These are phyloP conservation scores for Beauveria sp. DNA, from an alignment of 2,329 filamentous ascomycete genomes.

Conservation along the genomic window DNA sequence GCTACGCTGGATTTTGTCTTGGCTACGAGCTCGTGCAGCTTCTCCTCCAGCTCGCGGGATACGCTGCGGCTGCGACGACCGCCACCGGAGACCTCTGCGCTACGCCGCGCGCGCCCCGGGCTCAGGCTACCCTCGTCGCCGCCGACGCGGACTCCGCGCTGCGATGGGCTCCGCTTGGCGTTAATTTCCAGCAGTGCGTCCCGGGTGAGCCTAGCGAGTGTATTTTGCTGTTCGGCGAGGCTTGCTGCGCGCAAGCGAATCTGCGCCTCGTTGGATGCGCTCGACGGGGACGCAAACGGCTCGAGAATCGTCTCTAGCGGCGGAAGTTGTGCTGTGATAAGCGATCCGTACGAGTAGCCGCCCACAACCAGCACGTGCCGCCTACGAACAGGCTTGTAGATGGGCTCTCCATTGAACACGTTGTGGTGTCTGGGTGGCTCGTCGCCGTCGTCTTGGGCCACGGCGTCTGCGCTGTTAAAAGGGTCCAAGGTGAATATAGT, in stretches of 20 bases:
- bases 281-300: conserved; percentile 45
- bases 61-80: conserved; percentile 16
- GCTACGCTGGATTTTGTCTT: conserved; percentile 2
- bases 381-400: background rate
- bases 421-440: background rate
- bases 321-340: conserved; percentile 69
- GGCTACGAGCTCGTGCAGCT: conserved; percentile 11
- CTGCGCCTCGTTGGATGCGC: conserved; percentile 55
- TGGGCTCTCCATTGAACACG: background rate
- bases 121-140: conserved; percentile 37
- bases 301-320: conserved; percentile 50
- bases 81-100: conserved; percentile 23
- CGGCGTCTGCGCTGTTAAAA: conserved; percentile 17
- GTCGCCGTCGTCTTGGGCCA: background rate
- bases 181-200: conserved; percentile 23
- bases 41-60: conserved; percentile 9
- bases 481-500: conserved; percentile 59
- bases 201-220: conserved; percentile 32
- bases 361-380: conserved; percentile 50
- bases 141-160: conserved; percentile 38
- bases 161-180: conserved; percentile 17
- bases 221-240: conserved; percentile 56
- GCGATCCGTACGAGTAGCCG: conserved; percentile 87
- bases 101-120: conserved; percentile 25
- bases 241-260: conserved; percentile 63